Base-by-base conservation (phyloP, 257 asterid species). In the Gentiana macrophylla region DNA sequence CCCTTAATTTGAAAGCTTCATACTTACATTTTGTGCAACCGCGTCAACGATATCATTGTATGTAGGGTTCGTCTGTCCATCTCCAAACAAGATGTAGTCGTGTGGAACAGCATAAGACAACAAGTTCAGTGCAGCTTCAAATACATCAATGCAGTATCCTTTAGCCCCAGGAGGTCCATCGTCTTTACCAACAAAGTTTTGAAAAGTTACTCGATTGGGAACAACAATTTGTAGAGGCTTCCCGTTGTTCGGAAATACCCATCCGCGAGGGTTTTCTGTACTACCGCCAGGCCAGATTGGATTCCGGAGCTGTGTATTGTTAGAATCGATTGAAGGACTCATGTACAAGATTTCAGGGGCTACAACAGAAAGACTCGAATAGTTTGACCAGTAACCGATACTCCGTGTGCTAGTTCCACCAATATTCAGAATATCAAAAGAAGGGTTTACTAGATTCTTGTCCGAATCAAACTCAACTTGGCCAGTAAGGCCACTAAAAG, bases 191-290 rank as follows among this genome's bases (percentile, higher is more conserved):
- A 83, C 85, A 37, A 82, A 75, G 35, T 69, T 81, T 4, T 65
- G 54, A 60, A 62, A 88, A 32, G 72, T 72, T 37, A 73, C 78
- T 46, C 86, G 79, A 53, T 76, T 53, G 24, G 97, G 97, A 56
- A 85, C 86, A 4, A 81, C 94, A 41, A 84, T 82, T 37, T 35
- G 68, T 15, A 84, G 63, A 32, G 84, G 86, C 67, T 66, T 77
- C 35, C 90, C 95, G 55, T 88, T 88, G 65, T 83, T 69, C 0
- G 94, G 95, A 13, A 84, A 83, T 62, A 85, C 94, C 97, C 97
- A 88, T 57, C 97, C 97, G 53, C 77, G 77, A 8, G 97, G 97
- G 56, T 53, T 63, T 44, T n/a, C 45, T 13, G 72, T 63, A 37
- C 77, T 67, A 62, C 78, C 77, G 3, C 97, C 94, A 0, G 97